A percentile compares a stretch with the other conserved stretches of the same genome.
These are phyloP conservation scores for Botrytis sinoallii DNA, from an alignment of 2,329 filamentous ascomycete genomes.

Conservation along the genomic window DNA sequence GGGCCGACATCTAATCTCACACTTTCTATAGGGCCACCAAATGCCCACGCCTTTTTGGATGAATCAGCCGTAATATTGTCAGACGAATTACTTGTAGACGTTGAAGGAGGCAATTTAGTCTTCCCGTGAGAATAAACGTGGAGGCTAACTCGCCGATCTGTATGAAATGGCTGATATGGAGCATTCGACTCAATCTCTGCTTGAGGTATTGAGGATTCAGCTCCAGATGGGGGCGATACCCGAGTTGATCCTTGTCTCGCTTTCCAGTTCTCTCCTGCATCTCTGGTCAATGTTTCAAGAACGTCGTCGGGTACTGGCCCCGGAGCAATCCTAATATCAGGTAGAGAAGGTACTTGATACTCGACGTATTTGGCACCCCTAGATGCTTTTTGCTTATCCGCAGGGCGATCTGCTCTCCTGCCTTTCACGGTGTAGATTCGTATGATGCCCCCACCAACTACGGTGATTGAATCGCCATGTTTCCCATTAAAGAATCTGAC, in stretches of 20 bases:
- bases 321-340: conserved; percentile 57
- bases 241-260: conserved; percentile 38
- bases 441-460: conserved; percentile 63
- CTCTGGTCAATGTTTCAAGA: conserved; percentile 33
- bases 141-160: conserved; percentile 78
- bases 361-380: conserved; percentile 45
- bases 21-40: conserved; percentile 53
- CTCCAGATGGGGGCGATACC: conserved; percentile 42
- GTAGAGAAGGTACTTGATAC: conserved; percentile 61
- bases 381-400: conserved; percentile 55
- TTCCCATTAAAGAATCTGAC: conserved; percentile 64
- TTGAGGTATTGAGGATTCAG: conserved; percentile 63
- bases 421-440: conserved; percentile 53
- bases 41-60: conserved; percentile 50
- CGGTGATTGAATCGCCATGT: conserved; percentile 60
- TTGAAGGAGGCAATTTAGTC: conserved; percentile 27
- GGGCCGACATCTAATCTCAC: conserved; percentile 54
- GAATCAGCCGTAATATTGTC: conserved; percentile 23
- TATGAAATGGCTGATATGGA: conserved; percentile 94
- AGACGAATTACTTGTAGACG: conserved; percentile 31
- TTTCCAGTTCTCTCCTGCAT: conserved; percentile 37
- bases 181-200: conserved; percentile 95
- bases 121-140: conserved; percentile 54
- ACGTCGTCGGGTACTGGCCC: conserved; percentile 47
- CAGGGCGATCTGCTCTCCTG: conserved; percentile 51